A percentile compares a stretch with the other conserved stretches of the same genome.
phyloP scores from a whole-genome alignment of 2,329 filamentous ascomycete genomes.

The Teratosphaeria zuluensis region DNA sequence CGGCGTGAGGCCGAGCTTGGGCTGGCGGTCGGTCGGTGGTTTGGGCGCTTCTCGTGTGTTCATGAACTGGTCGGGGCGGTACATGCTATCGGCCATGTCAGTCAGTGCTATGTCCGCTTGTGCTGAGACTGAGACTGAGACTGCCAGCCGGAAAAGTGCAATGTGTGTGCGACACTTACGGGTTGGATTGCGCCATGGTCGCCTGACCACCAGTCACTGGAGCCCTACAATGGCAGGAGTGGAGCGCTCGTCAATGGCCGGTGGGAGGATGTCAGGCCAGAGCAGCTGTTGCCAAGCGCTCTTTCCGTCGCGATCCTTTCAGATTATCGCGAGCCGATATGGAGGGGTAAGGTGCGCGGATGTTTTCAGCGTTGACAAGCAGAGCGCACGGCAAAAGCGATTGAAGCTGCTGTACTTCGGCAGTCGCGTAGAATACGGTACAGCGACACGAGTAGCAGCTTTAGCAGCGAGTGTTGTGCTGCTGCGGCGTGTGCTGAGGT shows the following conservation, averaged over 20 bases:
- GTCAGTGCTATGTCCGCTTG: background rate
- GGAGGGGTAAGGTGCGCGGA: background rate
- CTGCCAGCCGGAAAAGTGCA: background rate
- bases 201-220: background rate
- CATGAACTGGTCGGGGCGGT: constrained; percentile 68
- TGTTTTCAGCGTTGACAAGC: background rate
- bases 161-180: constrained; percentile 1
- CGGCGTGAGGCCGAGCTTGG: constrained; percentile 64
- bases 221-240: background rate
- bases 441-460: background rate
- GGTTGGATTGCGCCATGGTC: constrained; percentile 2
- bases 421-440: background rate
- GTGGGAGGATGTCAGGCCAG: background rate
- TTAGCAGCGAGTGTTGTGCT: background rate
- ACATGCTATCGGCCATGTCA: constrained; percentile 37
- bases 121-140: background rate
- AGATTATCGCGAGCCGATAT: background rate
- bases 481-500: background rate
- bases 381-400: background rate
- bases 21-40: constrained; percentile 75
- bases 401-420: background rate
- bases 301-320: background rate
- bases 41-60: constrained; percentile 91
- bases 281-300: background rate
- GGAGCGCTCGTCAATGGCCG: background rate